Conservation (phyloP, 495 filamentous ascomycete species). For the Hamigera avellanea region DNA sequence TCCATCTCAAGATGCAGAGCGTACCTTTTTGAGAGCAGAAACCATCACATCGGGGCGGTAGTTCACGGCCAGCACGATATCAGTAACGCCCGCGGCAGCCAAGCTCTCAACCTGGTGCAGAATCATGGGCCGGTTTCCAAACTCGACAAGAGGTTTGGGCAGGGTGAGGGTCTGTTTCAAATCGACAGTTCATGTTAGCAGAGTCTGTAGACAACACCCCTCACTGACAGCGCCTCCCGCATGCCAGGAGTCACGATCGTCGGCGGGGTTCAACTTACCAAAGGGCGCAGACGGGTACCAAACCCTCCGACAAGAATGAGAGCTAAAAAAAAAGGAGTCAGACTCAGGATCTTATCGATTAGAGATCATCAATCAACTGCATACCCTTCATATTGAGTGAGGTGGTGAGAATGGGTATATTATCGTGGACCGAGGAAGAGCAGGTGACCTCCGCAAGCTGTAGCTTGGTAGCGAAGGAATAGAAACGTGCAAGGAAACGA, state of each 20-base stretch:
- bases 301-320: conserved; percentile 99
- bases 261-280: conserved; percentile 53
- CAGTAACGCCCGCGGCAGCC: conserved; percentile 89
- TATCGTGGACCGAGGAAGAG: too few relatives aligned
- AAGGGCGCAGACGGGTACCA: conserved; percentile 91
- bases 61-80: conserved; percentile 97
- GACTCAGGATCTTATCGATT: too few relatives aligned
- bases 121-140: conserved; percentile 98
- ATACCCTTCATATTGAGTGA: conserved; percentile 41
- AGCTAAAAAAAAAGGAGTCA: conserved; percentile 39
- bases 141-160: conserved; percentile 95
- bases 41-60: conserved; percentile 97
- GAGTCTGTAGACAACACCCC: neutral
- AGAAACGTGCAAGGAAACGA: too few relatives aligned
- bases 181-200: conserved; percentile 5
- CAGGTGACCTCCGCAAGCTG: too few relatives aligned
- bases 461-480: too few relatives aligned
- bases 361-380: conserved; percentile 5
- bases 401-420: conserved; percentile 1
- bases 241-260: conserved; percentile 6
- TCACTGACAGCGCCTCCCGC: neutral
- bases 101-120: conserved; percentile 93
- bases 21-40: conserved; percentile 54
- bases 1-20: neutral
- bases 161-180: conserved; percentile 75